A percentile compares a stretch with the other conserved stretches of the same genome.
These are phyloP conservation scores for Bolboschoenoplectus hybrid DNA, from an alignment of 202 grass and related monocot species.

Conservation along the genomic window DNA sequence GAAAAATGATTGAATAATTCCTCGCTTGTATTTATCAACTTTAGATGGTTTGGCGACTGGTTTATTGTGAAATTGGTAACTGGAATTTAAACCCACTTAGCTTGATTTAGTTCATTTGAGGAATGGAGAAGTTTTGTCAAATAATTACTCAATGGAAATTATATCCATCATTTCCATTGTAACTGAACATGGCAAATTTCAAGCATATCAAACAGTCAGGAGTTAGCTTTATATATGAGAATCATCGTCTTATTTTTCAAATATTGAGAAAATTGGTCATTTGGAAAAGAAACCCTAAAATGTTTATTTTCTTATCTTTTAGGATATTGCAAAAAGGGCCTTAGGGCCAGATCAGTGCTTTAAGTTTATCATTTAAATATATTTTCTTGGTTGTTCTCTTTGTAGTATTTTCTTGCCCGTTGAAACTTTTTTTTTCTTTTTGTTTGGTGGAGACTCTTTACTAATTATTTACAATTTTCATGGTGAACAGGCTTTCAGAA, in stretches of 20 bases:
- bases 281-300: neutral
- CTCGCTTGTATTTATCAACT: neutral
- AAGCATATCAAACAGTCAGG: neutral
- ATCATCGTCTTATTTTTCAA: slow-evolving; percentile 14
- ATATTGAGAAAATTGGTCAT: slow-evolving; percentile 12
- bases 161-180: neutral
- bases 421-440: neutral
- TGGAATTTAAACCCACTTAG: neutral
- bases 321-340: neutral
- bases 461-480: slow-evolving; percentile 6
- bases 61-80: neutral
- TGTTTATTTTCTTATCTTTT: neutral
- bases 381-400: too few relatives aligned
- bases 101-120: neutral
- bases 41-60: neutral
- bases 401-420: neutral
- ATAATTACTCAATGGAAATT: neutral
- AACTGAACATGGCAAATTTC: neutral
- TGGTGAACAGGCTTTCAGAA: slow-evolving; percentile 65
- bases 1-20: neutral
- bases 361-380: neutral
- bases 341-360: neutral
- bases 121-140: neutral
- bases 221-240: neutral
- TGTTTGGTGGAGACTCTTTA: neutral